phyloP scores from a whole-genome alignment of 345 rosid genomes.

The Brassica nigra region DNA sequence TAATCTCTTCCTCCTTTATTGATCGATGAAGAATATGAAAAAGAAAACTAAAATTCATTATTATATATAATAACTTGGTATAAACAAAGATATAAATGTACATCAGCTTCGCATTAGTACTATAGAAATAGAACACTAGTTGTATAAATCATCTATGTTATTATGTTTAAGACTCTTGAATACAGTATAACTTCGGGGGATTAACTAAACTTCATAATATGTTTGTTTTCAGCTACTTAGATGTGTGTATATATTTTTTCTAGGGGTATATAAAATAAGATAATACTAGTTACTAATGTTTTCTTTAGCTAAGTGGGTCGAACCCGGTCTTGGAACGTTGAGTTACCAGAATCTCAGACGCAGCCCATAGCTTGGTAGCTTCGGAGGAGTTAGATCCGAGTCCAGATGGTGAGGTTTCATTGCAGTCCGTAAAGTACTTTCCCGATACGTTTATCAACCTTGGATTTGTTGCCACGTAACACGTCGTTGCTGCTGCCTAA shows the following conservation, averaged over 20 bases:
- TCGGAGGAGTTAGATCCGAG: slow-evolving; percentile 67
- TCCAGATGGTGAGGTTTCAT: slow-evolving; percentile 75
- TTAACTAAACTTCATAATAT: slow-evolving; percentile 9
- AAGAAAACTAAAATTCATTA: not conserved
- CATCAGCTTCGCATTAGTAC: slow-evolving; percentile 10
- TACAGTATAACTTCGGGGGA: slow-evolving; percentile 2
- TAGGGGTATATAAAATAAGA: slow-evolving; percentile 20
- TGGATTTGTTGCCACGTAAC: slow-evolving; percentile 76
- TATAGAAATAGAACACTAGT: slow-evolving; percentile 1
- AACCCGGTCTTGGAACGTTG: slow-evolving; percentile 53
- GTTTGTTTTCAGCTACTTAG: slow-evolving; percentile 4
- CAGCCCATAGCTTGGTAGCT: slow-evolving; percentile 79
- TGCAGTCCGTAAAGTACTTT: slow-evolving; percentile 87
- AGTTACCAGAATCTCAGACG: slow-evolving; percentile 80
- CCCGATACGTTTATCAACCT: slow-evolving; percentile 61
- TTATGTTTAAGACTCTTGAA: not conserved
- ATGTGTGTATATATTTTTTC: slow-evolving; percentile 1
- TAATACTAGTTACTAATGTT: not conserved
- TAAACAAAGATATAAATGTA: slow-evolving; percentile 25
- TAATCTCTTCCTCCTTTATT: not conserved
- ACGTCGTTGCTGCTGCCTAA: slow-evolving; percentile 94
- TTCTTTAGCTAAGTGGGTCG: slow-evolving; percentile 42
- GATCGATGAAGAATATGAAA: not conserved
- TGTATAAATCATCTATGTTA: not conserved
- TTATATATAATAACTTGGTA: slow-evolving; percentile 1